Base-by-base conservation (phyloP, 1,284 basidiomycete genomes). In the Sphagnurus paluster region DNA sequence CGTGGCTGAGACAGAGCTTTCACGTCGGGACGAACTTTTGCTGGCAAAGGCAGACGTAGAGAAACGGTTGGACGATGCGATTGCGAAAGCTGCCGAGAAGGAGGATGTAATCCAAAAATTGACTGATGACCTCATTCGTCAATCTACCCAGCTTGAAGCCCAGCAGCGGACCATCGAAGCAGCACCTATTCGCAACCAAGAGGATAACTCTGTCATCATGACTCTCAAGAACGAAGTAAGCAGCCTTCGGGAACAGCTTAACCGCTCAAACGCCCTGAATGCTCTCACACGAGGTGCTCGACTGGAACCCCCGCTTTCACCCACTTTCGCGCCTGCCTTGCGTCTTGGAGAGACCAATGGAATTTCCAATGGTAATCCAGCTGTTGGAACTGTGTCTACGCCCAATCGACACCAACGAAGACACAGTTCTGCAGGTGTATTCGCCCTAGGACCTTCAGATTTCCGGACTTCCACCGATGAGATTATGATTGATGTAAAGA, bases 211-310 rank as follows among this genome's bases (percentile, higher is more conserved):
- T 8, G 87, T 95, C 21, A 92, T 98, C 49, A 75, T 84, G 52
- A 87, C 87, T 0, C 81, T 99, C 60, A 93, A 97, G 67, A 89
- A 82, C 56, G 97, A 99, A 74, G 85, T 99, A 52, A 86, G 87
- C 65, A 86, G 74, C 54, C 75, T 99, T 41, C 90, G 93, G 50
- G 97, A 99, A 64, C 96, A 99, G 65, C 84, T 99, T 54, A 94
- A 95, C 61, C 84, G 97, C 23, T 87, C 94, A 16, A 93, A 93
- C 61, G 93, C 96, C 4, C 77, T 95, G 55, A 92, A 91, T 57
- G 78, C 82, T 13, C 76, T 95, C 41, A 94, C 90, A 6, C 81
- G 84, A 47, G 81, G 84, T 19, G 62, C 76, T 29, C 81, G 86
- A 14, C 70, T 66, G 3, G 87, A 91, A 32, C 85, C 87, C 0